phyloP scores from a whole-genome alignment of 1,284 basidiomycete genomes.

The Vanrija sp. region DNA sequence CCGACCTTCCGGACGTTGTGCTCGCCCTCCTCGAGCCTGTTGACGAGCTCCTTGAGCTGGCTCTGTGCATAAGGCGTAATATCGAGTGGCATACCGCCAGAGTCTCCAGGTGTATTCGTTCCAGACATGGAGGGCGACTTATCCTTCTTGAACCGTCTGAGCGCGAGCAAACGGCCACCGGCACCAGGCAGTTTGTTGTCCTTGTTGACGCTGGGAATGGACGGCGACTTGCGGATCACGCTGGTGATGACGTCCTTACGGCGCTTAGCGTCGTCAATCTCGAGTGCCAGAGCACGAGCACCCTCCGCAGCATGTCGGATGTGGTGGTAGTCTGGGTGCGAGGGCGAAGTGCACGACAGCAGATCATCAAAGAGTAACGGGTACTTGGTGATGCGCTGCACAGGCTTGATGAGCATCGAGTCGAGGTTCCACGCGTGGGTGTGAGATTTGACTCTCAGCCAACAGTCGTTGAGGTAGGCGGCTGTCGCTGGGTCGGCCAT shows the following conservation, averaged over 20 bases:
- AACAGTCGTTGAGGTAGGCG: conserved; percentile 67
- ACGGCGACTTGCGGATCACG: conserved; percentile 36
- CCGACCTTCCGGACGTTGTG: conserved; percentile 37
- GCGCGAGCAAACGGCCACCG: conserved; percentile 17
- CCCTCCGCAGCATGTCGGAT: conserved; percentile 62
- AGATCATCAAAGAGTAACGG: conserved; percentile 78
- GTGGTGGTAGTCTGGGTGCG: conserved; percentile 68
- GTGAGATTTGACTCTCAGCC: conserved; percentile 62
- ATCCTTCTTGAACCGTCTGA: conserved; percentile 46
- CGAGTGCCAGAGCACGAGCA: conserved; percentile 72
- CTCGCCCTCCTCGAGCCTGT: conserved; percentile 35
- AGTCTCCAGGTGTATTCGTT: not conserved
- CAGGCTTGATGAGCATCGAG: conserved; percentile 80
- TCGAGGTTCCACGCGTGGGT: conserved; percentile 92
- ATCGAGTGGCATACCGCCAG: conserved; percentile 10
- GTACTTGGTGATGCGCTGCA: conserved; percentile 89
- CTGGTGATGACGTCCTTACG: conserved; percentile 74
- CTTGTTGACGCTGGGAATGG: conserved; percentile 8
- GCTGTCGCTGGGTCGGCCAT: conserved; percentile 43
- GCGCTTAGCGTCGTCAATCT: conserved; percentile 81
- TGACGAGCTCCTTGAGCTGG: conserved; percentile 30
- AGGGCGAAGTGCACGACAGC: conserved; percentile 69
- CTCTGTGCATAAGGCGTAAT: conserved; percentile 26
- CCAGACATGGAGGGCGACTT: conserved; percentile 12
- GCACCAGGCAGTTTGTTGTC: conserved; percentile 7